Conservation (phyloP, 352 stramenopile genomes). For the Phytophthora ramorum region DNA sequence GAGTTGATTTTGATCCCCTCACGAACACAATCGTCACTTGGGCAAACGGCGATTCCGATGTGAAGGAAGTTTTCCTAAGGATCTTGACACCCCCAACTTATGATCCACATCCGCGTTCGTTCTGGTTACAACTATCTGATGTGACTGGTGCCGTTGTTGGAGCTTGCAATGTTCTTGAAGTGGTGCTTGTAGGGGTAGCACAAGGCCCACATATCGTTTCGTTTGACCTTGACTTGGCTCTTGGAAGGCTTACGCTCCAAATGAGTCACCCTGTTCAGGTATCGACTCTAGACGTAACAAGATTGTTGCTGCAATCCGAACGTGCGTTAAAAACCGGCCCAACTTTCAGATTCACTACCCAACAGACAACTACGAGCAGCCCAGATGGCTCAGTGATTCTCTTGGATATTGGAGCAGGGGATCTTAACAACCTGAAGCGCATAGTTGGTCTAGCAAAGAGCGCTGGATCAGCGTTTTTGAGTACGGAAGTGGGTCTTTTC, state of each 20-base stretch:
- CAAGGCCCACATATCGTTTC: slow-evolving; percentile 44
- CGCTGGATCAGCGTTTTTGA: slow-evolving; percentile 43
- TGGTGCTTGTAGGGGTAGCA: slow-evolving; percentile 46
- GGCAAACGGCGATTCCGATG: slow-evolving; percentile 36
- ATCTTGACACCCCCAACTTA: slow-evolving; percentile 51
- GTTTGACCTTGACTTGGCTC: slow-evolving; percentile 65
- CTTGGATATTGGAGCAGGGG: slow-evolving; percentile 42
- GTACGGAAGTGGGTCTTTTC: slow-evolving; percentile 40
- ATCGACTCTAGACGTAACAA: slow-evolving; percentile 51
- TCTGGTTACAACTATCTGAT: slow-evolving; percentile 58
- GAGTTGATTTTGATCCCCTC: slow-evolving; percentile 62
- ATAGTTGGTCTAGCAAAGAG: slow-evolving; percentile 37
- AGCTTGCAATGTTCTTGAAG: slow-evolving; percentile 53
- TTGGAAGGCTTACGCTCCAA: slow-evolving; percentile 42
- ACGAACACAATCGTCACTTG: slow-evolving; percentile 34
- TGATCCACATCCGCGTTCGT: slow-evolving; percentile 44
- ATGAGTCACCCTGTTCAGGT: slow-evolving; percentile 47
- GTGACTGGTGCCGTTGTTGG: slow-evolving; percentile 54
- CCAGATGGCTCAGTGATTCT: slow-evolving; percentile 49
- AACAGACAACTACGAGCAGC: slow-evolving; percentile 52
- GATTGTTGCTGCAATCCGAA: slow-evolving; percentile 54
- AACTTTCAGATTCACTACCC: slow-evolving; percentile 33
- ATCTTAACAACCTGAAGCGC: slow-evolving; percentile 63
- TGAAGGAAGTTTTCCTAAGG: slow-evolving; percentile 50
- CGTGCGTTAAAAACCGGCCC: slow-evolving; percentile 1